phyloP scores from a whole-genome alignment of 108 stramenopile species.

The Aurantiochytrium sp. region DNA sequence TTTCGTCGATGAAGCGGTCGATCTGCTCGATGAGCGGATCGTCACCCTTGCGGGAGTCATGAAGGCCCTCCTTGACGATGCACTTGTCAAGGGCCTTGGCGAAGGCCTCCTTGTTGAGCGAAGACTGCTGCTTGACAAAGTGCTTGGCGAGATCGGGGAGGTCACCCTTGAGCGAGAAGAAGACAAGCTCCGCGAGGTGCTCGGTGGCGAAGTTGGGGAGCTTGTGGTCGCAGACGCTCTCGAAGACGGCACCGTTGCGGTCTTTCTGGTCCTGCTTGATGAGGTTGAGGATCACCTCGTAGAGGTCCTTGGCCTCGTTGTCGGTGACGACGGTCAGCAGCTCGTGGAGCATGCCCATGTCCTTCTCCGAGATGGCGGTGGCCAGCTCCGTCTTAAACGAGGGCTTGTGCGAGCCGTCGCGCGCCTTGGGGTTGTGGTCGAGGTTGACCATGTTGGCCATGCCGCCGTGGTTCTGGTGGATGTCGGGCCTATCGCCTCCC shows the following conservation, averaged over 20 bases:
- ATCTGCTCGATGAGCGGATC: neutral
- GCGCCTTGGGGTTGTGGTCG: neutral
- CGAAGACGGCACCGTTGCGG: neutral
- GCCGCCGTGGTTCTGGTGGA: neutral
- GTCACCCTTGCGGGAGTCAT: neutral
- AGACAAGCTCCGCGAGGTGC: neutral
- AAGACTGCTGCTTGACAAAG: neutral
- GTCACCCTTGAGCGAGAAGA: neutral
- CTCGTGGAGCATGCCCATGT: conserved; percentile 9
- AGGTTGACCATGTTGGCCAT: neutral
- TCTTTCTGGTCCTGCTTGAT: neutral
- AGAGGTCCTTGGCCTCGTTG: neutral
- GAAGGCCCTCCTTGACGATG: neutral
- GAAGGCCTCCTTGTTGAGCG: neutral
- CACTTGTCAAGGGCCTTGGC: neutral
- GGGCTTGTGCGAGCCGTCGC: neutral
- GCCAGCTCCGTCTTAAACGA: neutral
- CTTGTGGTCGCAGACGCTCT: neutral
- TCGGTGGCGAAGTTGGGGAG: conserved; percentile 22
- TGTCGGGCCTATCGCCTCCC: neutral
- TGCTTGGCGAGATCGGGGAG: neutral
- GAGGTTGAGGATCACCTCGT: neutral
- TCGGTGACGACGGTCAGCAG: neutral
- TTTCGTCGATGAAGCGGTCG: neutral
- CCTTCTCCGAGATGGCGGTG: neutral